These are phyloP conservation scores for Penicillium antarcticum DNA, from an alignment of 495 filamentous ascomycete species.

Conservation along the genomic window DNA sequence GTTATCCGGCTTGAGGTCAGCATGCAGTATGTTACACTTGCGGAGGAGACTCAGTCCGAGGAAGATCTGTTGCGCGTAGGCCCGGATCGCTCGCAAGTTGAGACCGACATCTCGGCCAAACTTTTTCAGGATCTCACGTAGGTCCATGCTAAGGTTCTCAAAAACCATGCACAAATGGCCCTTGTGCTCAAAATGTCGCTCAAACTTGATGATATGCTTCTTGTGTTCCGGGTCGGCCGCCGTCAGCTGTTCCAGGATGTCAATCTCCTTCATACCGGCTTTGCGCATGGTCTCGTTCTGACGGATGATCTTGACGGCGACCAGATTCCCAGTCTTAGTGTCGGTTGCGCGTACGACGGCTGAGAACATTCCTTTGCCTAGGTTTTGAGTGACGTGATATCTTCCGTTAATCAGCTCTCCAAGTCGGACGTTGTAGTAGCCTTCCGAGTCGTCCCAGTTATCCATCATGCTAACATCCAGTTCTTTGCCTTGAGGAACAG, in stretches of 20 bases:
- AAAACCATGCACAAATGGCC: slow-evolving; percentile 94
- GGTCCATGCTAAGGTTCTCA: slow-evolving; percentile 87
- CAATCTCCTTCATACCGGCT: slow-evolving; percentile 91
- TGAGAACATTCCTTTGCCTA: slow-evolving; percentile 96
- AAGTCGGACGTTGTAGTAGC: slow-evolving; percentile 88
- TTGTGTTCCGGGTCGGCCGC: slow-evolving; percentile 84
- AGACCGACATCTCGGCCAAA: slow-evolving; percentile 92
- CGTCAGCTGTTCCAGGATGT: slow-evolving; percentile 79
- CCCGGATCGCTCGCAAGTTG: slow-evolving; percentile 78
- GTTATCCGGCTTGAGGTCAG: slow-evolving; percentile 97
- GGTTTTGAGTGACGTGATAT: slow-evolving; percentile 79
- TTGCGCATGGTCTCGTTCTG: slow-evolving; percentile 93
- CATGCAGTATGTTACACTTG: slow-evolving; percentile 89
- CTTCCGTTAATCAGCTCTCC: slow-evolving; percentile 85
- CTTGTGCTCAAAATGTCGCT: slow-evolving; percentile 89
- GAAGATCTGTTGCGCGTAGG: slow-evolving; percentile 94
- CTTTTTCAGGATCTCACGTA: slow-evolving; percentile 94
- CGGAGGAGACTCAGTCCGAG: slow-evolving; percentile 78
- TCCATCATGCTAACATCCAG: slow-evolving; percentile 82
- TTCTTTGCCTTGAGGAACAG: slow-evolving; percentile 57
- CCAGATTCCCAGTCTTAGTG: slow-evolving; percentile 62
- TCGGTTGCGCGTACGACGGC: slow-evolving; percentile 91
- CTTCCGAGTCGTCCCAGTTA: slow-evolving; percentile 89
- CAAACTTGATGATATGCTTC: slow-evolving; percentile 86
- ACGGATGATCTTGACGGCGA: slow-evolving; percentile 91